Evolutionary conservation across 495 filamentous ascomycete species (phyloP), one percentile per base, ranked within the genome.

Genomic region (Hypomontagnella submonticulosa): DNA sequence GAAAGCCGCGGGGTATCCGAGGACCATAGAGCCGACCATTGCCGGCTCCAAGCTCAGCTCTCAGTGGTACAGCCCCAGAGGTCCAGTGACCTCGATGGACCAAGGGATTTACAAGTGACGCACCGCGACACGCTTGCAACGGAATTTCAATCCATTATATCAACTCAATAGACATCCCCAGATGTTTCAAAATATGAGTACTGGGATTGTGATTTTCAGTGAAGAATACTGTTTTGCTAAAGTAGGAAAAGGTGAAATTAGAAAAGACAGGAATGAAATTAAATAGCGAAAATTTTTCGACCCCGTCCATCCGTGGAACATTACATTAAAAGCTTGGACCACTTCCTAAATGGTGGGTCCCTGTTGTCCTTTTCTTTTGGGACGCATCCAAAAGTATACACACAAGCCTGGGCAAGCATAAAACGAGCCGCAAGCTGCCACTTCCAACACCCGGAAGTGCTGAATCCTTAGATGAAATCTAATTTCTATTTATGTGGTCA

Each of bases 1-100:
- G 13, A 43, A 49, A 49, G 48, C 52, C 65, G 66, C 69, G 68
- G 69, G 71, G 68, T 71, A 66, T 36, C 52, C 51, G 57, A 70
- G 33, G 52, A 59, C 51, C 62, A 20, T 7, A 54, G 36, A 55
- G 55, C 36, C 66, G 71, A 61, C 57, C 69, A 71, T 73, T 73
- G 69, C 71, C 71, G 71, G 50, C 57, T 50, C 52, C 61, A 69
- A 69, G 46, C 68, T 40, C 10, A 19, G 12, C 10, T 3, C 20
- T 34, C 38, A 53, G 11, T 27, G 23, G 23, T 27, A 27, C 23
- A 44, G 12, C 54, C 40, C 59, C 38, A 63, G 11, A 42, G 37
- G 44, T 38, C 66, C 51, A 62, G 49, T 57, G 42, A 58, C 60
- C 50, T 55, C 34, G 43, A 48, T 55, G 5, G 30, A 13, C 33